Percentiles rank a stretch among this genome's conserved stretches.
Conservation (phyloP, 139 green algal species). For the Yamagishiella unicocca region DNA sequence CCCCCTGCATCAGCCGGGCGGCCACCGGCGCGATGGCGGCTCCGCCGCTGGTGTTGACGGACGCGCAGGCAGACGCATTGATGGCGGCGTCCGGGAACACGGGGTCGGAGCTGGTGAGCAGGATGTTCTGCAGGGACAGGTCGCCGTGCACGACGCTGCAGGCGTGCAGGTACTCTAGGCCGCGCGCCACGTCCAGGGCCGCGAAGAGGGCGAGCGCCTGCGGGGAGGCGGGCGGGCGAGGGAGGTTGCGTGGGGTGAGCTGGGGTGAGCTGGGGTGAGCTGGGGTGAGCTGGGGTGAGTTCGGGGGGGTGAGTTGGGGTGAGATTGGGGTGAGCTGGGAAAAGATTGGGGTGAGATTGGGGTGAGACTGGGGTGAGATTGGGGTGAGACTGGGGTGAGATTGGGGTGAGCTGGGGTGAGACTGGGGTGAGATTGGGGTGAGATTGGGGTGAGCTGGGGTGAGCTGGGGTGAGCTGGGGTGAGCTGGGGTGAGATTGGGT, state of each 20-base stretch:
- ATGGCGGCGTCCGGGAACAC: background rate
- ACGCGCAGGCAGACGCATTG: background rate
- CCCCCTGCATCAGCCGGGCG: background rate
- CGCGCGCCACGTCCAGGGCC: slow-evolving; percentile 55
- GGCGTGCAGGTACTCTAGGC: slow-evolving; percentile 53
- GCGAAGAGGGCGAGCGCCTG: slow-evolving; percentile 40
- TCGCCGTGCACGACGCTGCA: slow-evolving; percentile 55
- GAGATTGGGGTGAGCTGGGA: too few relatives aligned
- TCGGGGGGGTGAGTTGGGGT: too few relatives aligned
- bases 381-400: too few relatives aligned
- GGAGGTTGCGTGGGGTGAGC: background rate
- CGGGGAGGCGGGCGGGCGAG: background rate
- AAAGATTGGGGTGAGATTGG: too few relatives aligned
- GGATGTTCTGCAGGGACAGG: slow-evolving; percentile 51
- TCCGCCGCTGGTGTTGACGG: background rate
- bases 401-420: too few relatives aligned
- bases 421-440: too few relatives aligned
- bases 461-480: too few relatives aligned
- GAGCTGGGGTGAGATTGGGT: too few relatives aligned
- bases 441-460: too few relatives aligned
- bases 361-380: too few relatives aligned
- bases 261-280: too few relatives aligned
- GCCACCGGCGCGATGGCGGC: background rate
- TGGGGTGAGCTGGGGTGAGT: too few relatives aligned
- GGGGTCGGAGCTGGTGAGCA: slow-evolving; percentile 26